Percentiles rank a stretch among this genome's conserved stretches.
phyloP scores from a whole-genome alignment of 169 alveolate species.

The Ophryocystis elektroscirrha region DNA sequence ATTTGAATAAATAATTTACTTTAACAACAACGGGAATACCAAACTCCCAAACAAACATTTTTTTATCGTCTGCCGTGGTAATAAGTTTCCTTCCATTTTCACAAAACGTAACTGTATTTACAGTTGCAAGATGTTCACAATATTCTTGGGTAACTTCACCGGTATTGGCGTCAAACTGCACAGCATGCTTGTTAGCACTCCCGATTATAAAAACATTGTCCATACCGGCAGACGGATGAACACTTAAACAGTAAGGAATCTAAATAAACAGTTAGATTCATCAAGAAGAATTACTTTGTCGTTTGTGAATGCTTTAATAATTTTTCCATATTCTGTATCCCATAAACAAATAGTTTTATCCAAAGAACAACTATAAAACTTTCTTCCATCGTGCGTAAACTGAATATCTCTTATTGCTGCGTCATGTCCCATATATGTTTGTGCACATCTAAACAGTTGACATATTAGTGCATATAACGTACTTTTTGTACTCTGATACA shows the following conservation, averaged over 20 bases:
- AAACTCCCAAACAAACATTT: constrained; percentile 73
- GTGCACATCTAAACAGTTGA: constrained; percentile 31
- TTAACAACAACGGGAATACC: constrained; percentile 70
- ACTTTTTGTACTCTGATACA: constrained; percentile 38
- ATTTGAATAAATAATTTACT: background rate
- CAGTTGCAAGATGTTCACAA: constrained; percentile 71
- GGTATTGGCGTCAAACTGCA: constrained; percentile 61
- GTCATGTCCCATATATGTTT: constrained; percentile 70
- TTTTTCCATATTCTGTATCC: constrained; percentile 84
- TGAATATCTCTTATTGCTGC: constrained; percentile 73
- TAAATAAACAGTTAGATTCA: background rate
- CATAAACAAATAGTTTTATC: constrained; percentile 35
- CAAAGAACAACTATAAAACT: constrained; percentile 21
- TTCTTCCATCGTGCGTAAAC: constrained; percentile 22
- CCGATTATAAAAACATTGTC: constrained; percentile 62
- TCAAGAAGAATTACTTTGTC: constrained; percentile 17
- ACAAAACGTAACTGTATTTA: constrained; percentile 62
- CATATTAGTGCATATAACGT: background rate
- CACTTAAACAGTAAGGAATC: constrained; percentile 54
- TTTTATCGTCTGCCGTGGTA: constrained; percentile 80
- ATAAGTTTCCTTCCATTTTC: constrained; percentile 60
- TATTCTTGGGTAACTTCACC: constrained; percentile 52
- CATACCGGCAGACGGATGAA: constrained; percentile 50
- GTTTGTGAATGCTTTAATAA: constrained; percentile 44
- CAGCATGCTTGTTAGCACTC: constrained; percentile 51